Conservation (phyloP, 2,329 filamentous ascomycete species). For the Hypoxylon sp. region DNA sequence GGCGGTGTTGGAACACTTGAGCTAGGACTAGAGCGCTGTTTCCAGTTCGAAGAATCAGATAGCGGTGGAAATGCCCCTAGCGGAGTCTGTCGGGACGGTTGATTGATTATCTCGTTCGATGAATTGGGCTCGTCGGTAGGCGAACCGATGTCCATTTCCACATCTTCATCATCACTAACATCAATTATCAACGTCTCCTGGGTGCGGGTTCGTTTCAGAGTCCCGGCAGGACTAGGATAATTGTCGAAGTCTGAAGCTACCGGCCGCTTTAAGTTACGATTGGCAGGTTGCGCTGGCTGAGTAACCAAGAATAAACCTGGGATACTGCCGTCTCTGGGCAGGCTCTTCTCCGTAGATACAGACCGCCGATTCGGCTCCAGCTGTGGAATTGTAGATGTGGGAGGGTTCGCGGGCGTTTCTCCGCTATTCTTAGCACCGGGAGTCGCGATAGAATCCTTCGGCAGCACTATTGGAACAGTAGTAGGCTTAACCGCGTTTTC, state of each 20-base stretch:
- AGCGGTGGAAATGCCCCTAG: conserved; percentile 64
- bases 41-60: conserved; percentile 58
- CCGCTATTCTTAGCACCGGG: conserved; percentile 10
- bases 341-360: conserved; percentile 37
- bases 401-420: conserved; percentile 33
- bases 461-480: conserved; percentile 23
- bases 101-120: conserved; percentile 53
- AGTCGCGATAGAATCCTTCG: conserved; percentile 9
- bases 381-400: conserved; percentile 6
- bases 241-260: conserved; percentile 80
- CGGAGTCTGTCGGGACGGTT: conserved; percentile 56
- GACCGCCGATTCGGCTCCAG: conserved; percentile 31
- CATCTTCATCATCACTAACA: conserved; percentile 81
- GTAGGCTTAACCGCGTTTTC: conserved; percentile 36
- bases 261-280: conserved; percentile 67
- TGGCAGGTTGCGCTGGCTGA: conserved; percentile 48
- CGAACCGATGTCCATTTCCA: conserved; percentile 77
- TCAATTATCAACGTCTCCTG: conserved; percentile 78
- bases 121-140: conserved; percentile 60
- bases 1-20: conserved; percentile 56
- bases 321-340: conserved; percentile 46
- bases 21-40: conserved; percentile 59
- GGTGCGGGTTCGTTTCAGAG: conserved; percentile 71
- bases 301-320: conserved; percentile 49
- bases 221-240: conserved; percentile 57